phyloP scores from a whole-genome alignment of 805 yeast species.

The Ascoidea tarda region DNA sequence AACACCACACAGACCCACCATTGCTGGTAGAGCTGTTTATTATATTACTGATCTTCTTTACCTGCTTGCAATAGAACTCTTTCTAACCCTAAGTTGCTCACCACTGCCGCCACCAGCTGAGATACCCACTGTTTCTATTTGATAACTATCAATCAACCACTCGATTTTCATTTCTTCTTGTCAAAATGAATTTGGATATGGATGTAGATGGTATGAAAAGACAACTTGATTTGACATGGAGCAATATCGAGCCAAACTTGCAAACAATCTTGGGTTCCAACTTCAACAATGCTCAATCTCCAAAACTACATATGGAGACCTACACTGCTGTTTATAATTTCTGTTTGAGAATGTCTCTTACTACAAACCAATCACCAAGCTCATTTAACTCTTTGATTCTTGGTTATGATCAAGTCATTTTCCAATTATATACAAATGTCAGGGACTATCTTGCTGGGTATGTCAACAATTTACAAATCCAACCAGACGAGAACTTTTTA shows the following conservation, averaged over 20 bases:
- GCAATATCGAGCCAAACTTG: conserved; percentile 63
- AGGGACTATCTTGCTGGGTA: conserved; percentile 52
- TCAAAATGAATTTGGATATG: not conserved
- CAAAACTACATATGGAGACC: conserved; percentile 72
- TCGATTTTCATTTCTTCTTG: not conserved
- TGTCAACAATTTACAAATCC: conserved; percentile 33
- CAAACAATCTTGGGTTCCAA: conserved; percentile 52
- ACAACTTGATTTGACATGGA: conserved; percentile 61
- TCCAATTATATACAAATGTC: conserved; percentile 70
- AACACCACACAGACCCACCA: too few species aligned
- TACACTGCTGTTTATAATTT: conserved; percentile 89
- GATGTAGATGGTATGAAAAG: conserved; percentile 25
- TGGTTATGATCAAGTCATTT: conserved; percentile 55
- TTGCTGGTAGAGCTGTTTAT: too few species aligned
- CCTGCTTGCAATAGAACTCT: too few species aligned
- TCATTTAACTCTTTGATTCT: not conserved
- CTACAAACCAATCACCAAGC: conserved; percentile 12
- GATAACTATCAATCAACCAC: conserved; percentile 2
- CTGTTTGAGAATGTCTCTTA: conserved; percentile 52
- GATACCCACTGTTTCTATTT: not conserved
- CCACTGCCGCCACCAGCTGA: too few species aligned
- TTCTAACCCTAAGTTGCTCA: too few species aligned
- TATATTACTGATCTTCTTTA: too few species aligned
- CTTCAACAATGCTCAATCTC: conserved; percentile 44
- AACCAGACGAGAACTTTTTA: conserved; percentile 51